A percentile compares a stretch with the other conserved stretches of the same genome.
Evolutionary conservation across 2,329 filamentous ascomycete genomes (phyloP).

Genomic region (Pyrenochaeta sp.): DNA sequence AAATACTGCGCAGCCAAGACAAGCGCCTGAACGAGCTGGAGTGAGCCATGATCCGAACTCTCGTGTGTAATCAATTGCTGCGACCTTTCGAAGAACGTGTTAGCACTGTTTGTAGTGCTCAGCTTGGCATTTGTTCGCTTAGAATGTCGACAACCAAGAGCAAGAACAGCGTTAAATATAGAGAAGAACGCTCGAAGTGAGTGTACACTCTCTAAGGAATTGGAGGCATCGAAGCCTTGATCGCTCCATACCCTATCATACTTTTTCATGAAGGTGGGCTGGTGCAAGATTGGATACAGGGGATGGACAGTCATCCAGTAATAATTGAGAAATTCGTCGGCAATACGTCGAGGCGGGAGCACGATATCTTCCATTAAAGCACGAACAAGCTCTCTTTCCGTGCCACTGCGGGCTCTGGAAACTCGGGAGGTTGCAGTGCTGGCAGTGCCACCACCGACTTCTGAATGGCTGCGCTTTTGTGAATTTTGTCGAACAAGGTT

Average conservation of each 20-base stretch:
- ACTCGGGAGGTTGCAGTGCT: neutral
- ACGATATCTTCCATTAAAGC: constrained; percentile 5
- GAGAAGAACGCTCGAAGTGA: constrained; percentile 15
- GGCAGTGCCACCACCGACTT: neutral
- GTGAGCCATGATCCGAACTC: constrained; percentile 16
- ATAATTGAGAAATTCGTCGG: constrained; percentile 2
- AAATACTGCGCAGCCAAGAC: constrained; percentile 36
- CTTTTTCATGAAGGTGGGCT: constrained; percentile 1
- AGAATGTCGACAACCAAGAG: constrained; percentile 27
- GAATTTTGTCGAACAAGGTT: constrained; percentile 2
- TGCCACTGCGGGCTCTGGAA: neutral
- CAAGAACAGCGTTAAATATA: constrained; percentile 32
- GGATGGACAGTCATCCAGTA: constrained; percentile 14
- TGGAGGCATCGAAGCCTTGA: neutral
- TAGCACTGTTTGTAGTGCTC: neutral
- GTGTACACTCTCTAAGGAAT: neutral
- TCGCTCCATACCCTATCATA: constrained; percentile 5
- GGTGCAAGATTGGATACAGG: constrained; percentile 11
- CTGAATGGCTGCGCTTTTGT: neutral
- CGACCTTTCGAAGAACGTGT: constrained; percentile 19
- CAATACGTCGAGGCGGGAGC: constrained; percentile 7
- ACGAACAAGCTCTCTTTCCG: neutral
- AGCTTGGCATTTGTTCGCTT: constrained; percentile 4
- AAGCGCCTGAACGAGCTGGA: constrained; percentile 31
- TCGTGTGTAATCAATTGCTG: constrained; percentile 16